A percentile compares a stretch with the other conserved stretches of the same genome.
phyloP scores from a whole-genome alignment of 495 filamentous ascomycete species.

The Xylaria palmicola region DNA sequence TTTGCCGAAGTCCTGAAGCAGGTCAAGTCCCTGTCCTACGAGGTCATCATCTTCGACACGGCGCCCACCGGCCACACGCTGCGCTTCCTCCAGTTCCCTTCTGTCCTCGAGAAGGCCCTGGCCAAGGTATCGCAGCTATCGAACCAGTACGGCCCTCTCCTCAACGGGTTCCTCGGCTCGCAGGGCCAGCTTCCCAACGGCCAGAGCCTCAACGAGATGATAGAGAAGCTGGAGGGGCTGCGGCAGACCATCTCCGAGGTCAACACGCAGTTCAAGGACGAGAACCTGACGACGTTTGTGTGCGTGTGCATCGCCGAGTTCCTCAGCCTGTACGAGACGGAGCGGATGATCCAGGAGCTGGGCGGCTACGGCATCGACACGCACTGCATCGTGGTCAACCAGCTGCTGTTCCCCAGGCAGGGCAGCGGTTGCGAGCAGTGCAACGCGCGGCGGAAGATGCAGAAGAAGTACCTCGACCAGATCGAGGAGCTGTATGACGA shows the following conservation, averaged over 20 bases:
- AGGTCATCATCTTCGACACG: constrained; percentile 98
- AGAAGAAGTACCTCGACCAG: constrained; percentile 99
- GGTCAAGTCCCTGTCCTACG: constrained; percentile 98
- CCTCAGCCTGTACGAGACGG: constrained; percentile 94
- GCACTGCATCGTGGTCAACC: constrained; percentile 96
- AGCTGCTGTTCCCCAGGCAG: constrained; percentile 88
- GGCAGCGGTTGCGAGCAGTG: constrained; percentile 91
- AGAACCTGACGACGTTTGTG: constrained; percentile 94
- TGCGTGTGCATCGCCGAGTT: constrained; percentile 99
- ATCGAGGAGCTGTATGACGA: constrained; percentile 99
- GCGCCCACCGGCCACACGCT: constrained; percentile 98
- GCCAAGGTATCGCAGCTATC: constrained; percentile 95
- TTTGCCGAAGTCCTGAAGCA: constrained; percentile 99
- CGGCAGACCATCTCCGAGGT: constrained; percentile 92
- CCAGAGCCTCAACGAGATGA: constrained; percentile 83
- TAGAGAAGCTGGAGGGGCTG: constrained; percentile 90
- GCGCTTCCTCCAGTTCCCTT: constrained; percentile 97
- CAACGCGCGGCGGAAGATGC: constrained; percentile 93
- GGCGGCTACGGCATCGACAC: constrained; percentile 93
- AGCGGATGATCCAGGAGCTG: constrained; percentile 99
- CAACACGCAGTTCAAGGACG: constrained; percentile 96
- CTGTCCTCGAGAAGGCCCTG: constrained; percentile 95
- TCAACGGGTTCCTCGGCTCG: constrained; percentile 85
- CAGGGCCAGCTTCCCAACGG: constrained; percentile 83
- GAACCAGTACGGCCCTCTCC: constrained; percentile 90